Base-by-base conservation (phyloP, 2,329 filamentous ascomycete species). In the Colletotrichum paranaense region DNA sequence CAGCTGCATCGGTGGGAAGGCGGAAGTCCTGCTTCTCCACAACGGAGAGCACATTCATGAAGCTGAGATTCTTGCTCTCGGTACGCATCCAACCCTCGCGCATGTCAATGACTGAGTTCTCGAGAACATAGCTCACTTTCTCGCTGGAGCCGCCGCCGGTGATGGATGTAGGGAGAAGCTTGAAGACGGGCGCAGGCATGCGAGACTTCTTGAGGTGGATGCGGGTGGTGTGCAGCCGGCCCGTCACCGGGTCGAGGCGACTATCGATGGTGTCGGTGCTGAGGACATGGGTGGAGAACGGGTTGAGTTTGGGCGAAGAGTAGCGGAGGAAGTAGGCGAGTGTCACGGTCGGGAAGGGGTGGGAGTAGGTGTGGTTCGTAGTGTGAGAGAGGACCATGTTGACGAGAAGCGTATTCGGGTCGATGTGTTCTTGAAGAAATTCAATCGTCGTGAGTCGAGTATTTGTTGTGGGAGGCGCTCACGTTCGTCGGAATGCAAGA, bases 291-390 rank as follows among this genome's bases (percentile, higher is more conserved):
- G 90, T 91, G 76, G 92, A 92, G 85, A 96, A 95, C 7, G 94
- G 94, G 80, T 96, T 97, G 76, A 90, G 85, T 76, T 90, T 86
- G 35, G 89, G 88, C 5, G 88, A 90, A 73, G 93, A 95, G 84
- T 97, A 97, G 76, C 94, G 93, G 62, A 97, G 92, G 84, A 96
- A 97, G 88, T 95, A 97, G 84, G 94, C 94, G 82, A 97, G 92
- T 62, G 94, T 95, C 75, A 97, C 94, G 81, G 94, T 94, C 75
- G 93, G 92, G 85, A 96, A 96, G 62, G 93, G 92, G 83, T 96
- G 94, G 76, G 92, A 88, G 87, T 95, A 95, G 79, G 88, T 90
- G 82, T 94, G 92, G 83, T 89, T 91, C 78, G 90, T 91, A 67
- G 89, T 90, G 82, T 91, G 89, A 7, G 88, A 90, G 83, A 91